Percentiles rank a stretch among this genome's conserved stretches.
phyloP scores from a whole-genome alignment of 2,329 filamentous ascomycete genomes.

The Intubia oerlemansii region DNA sequence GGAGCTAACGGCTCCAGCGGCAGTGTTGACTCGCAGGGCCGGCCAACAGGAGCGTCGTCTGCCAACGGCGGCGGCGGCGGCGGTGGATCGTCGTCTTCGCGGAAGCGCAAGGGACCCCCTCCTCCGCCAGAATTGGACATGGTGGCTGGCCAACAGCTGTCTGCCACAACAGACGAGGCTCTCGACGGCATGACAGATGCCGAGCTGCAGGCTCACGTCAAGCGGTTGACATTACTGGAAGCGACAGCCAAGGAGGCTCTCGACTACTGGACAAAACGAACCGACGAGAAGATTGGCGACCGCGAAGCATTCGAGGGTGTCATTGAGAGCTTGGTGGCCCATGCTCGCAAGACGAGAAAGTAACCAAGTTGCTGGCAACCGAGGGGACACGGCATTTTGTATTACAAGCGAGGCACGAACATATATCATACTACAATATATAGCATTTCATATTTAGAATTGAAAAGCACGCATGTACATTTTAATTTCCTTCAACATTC shows the following conservation, averaged over 20 bases:
- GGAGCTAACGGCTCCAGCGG: constrained; percentile 33
- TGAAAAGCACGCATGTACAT: too few relatives aligned
- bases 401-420: too few relatives aligned
- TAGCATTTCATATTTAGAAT: too few relatives aligned
- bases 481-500: too few relatives aligned
- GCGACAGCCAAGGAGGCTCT: constrained; percentile 54
- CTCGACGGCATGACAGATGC: constrained; percentile 56
- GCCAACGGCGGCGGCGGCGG: background rate
- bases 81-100: constrained; percentile 13
- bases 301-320: constrained; percentile 90
- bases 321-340: constrained; percentile 88
- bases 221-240: constrained; percentile 46
- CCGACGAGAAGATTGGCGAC: constrained; percentile 73
- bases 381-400: too few relatives aligned
- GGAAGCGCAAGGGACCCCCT: constrained; percentile 33
- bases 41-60: constrained; percentile 13
- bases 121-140: constrained; percentile 60
- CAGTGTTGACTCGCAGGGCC: constrained; percentile 37
- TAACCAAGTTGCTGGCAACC: too few relatives aligned
- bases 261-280: constrained; percentile 71
- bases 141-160: constrained; percentile 55
- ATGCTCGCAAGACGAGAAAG: constrained; percentile 69
- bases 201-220: constrained; percentile 54
- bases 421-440: too few relatives aligned
- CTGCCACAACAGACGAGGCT: constrained; percentile 67